Base-by-base conservation (phyloP, 1,139 yeast species). In the Geotrichum aggregatum region DNA sequence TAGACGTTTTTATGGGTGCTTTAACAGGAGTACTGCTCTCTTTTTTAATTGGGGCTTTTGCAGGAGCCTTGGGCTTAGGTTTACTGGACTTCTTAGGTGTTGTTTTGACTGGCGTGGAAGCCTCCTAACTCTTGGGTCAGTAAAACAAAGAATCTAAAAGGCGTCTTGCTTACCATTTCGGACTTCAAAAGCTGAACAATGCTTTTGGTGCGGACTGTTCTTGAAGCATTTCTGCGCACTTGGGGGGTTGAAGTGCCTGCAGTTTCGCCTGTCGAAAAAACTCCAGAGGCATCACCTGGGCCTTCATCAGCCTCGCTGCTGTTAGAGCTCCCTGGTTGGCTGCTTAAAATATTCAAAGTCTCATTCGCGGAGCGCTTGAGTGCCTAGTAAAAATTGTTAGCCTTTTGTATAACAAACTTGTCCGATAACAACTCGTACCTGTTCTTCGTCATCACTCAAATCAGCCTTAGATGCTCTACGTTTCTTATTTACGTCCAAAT, bases 151-250 rank as follows among this genome's bases (percentile, higher is more conserved):
- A 28, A 28, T 11, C 5, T 38, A 14, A 26, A n/a, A 38, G 13
- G 6, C 22, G 26, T 7, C 13, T 16, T 22, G 39, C 49, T 13
- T 46, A 46, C 49, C 49, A 46, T 46, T 46, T 46, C 49, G 1
- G 36, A 31, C 36, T 46, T 46, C 39, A 46, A 31, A n/a, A 16
- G 30, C 18, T 46, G 43, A 3, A 46, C 49, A 31, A 46, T 46
- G 24, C 49, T 46, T 14, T 46, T 46, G 31, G 30, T 46, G 44
- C 49, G 49, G 21, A 28, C 44, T 1, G 39, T 41, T 30, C 49
- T 18, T 2, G 49, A 44, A 7, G 49, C 49, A 31, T 46, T 46
- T 38, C 49, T 8, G 16, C 49, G 49, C 22, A 46, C 21, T 22
- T 21, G 44, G 16, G 44, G 35, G 3, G 36, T 16, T 3, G 31